phyloP scores from a whole-genome alignment of 768 basidiomycete species.

The Fomitopsis pulvina region DNA sequence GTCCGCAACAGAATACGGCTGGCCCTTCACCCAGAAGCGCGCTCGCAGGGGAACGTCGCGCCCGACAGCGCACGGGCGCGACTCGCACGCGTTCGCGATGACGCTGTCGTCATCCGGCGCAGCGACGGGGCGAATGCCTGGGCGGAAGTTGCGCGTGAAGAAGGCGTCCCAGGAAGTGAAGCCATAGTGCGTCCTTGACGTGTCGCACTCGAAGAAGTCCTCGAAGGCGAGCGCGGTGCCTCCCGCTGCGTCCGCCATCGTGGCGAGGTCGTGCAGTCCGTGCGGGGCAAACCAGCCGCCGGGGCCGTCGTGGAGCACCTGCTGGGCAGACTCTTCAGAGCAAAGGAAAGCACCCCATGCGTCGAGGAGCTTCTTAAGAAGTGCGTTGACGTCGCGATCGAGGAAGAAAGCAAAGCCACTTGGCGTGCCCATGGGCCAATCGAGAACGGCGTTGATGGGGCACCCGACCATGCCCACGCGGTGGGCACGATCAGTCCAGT shows the following conservation, averaged over 20 bases:
- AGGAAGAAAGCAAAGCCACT: constrained; percentile 28
- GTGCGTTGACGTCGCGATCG: constrained; percentile 37
- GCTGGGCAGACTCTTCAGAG: constrained; percentile 31
- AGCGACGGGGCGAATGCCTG: constrained; percentile 12
- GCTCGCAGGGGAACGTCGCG: constrained; percentile 34
- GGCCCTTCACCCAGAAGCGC: constrained; percentile 55
- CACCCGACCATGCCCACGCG: constrained; percentile 34
- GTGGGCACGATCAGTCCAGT: constrained; percentile 25
- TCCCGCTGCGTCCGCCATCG: constrained; percentile 8
- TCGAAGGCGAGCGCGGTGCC: constrained; percentile 23
- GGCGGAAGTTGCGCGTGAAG: constrained; percentile 29
- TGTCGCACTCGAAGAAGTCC: constrained; percentile 31
- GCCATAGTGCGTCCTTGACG: constrained; percentile 24
- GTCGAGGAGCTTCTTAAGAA: constrained; percentile 42
- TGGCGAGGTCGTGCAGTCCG: constrained; percentile 20
- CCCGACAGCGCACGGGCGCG: constrained; percentile 36
- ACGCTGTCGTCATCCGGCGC: constrained; percentile 16
- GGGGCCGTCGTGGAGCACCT: constrained; percentile 30
- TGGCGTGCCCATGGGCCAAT: constrained; percentile 37
- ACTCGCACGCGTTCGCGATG: constrained; percentile 50
- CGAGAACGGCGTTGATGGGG: constrained; percentile 41
- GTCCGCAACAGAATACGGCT: constrained; percentile 52
- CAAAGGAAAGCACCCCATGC: constrained; percentile 43
- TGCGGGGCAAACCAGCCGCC: constrained; percentile 44
- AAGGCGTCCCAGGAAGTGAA: constrained; percentile 28